phyloP scores from a whole-genome alignment of 2,329 filamentous ascomycete genomes.

The Phialocephala subalpina region DNA sequence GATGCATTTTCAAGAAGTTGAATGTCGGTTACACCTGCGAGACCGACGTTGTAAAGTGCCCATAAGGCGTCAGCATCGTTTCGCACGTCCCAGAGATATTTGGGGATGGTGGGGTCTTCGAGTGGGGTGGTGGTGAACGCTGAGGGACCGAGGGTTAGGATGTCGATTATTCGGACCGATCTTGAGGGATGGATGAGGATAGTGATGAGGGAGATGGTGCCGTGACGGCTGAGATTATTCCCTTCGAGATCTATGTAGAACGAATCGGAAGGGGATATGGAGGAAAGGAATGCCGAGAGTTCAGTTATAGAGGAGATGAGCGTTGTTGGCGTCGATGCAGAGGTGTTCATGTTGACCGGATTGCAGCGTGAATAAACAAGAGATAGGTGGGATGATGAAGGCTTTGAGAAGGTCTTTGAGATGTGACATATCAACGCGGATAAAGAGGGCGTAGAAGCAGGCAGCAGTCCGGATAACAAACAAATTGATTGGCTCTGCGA shows the following conservation, averaged over 20 bases:
- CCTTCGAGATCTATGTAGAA: constrained; percentile 2
- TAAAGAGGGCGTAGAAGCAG: too few relatives aligned
- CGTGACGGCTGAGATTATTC: background rate
- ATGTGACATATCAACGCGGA: too few relatives aligned
- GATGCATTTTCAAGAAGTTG: constrained; percentile 44
- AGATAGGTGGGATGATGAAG: too few relatives aligned
- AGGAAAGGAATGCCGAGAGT: too few relatives aligned
- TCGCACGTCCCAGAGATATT: background rate
- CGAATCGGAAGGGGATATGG: background rate
- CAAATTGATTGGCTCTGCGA: too few relatives aligned
- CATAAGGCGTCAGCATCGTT: constrained; percentile 1
- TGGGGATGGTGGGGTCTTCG: constrained; percentile 7
- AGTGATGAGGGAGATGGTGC: constrained; percentile 9
- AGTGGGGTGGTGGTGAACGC: background rate
- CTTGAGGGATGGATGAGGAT: constrained; percentile 9
- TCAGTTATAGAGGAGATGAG: too few relatives aligned
- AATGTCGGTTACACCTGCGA: constrained; percentile 40
- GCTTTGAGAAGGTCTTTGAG: too few relatives aligned
- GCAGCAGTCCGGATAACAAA: too few relatives aligned
- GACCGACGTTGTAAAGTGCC: constrained; percentile 31
- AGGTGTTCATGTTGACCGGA: too few relatives aligned
- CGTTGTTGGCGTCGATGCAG: too few relatives aligned
- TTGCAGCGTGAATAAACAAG: too few relatives aligned
- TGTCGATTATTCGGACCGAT: background rate
- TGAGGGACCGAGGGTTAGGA: constrained; percentile 6